phyloP scores from a whole-genome alignment of 179 eudicot species.

The Dionaea muscipula region DNA sequence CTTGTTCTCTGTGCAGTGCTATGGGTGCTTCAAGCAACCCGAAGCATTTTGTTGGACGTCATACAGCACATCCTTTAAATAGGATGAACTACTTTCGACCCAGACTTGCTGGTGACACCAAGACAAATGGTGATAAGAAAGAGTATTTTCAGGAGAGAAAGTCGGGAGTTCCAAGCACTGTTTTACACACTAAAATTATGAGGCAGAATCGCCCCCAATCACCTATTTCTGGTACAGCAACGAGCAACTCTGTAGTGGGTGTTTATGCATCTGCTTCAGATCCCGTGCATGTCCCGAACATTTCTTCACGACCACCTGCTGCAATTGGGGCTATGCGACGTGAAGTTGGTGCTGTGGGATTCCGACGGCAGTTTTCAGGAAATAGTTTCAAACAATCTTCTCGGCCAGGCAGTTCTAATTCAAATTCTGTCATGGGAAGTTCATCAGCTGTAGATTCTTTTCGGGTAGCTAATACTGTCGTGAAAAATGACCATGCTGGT shows the following conservation, averaged over 20 bases:
- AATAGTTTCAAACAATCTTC: conserved; percentile 34
- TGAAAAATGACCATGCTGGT: conserved; percentile 31
- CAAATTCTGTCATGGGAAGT: conserved; percentile 30
- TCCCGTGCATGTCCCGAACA: conserved; percentile 89
- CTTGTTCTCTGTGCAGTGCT: conserved; percentile 24
- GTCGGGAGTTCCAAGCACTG: conserved; percentile 17
- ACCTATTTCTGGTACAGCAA: conserved; percentile 23
- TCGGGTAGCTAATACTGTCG: conserved; percentile 19
- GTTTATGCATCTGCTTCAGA: conserved; percentile 83
- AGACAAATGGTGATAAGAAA: conserved; percentile 22
- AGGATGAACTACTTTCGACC: conserved; percentile 29
- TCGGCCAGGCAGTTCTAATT: conserved; percentile 28
- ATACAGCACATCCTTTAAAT: conserved; percentile 24
- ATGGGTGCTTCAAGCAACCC: conserved; percentile 29
- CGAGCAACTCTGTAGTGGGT: conserved; percentile 49
- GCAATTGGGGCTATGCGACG: conserved; percentile 72
- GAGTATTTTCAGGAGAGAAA: conserved; percentile 23
- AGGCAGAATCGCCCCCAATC: conserved; percentile 31
- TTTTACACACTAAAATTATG: conserved; percentile 18
- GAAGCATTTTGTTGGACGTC: conserved; percentile 27
- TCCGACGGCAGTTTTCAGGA: conserved; percentile 52
- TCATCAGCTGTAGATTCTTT: conserved; percentile 30
- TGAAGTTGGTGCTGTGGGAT: conserved; percentile 82
- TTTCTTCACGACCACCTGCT: conserved; percentile 57
- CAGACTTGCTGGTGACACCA: conserved; percentile 24